These are phyloP conservation scores for Daedaleopsis nitida DNA, from an alignment of 768 basidiomycete genomes.

Conservation along the genomic window DNA sequence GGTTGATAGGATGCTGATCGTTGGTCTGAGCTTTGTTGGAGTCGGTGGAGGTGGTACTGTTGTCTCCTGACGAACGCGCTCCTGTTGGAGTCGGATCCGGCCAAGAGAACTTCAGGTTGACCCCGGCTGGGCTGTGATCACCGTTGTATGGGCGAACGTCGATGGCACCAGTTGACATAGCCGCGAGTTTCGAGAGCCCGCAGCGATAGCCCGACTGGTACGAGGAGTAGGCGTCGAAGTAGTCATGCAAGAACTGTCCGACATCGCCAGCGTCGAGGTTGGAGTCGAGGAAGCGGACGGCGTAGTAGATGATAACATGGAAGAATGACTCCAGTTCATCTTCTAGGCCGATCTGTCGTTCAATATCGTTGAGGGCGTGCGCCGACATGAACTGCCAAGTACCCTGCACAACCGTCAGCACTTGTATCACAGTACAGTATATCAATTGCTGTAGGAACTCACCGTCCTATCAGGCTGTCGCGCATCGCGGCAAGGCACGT, in stretches of 20 bases:
- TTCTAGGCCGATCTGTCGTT: not conserved
- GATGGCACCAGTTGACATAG: not conserved
- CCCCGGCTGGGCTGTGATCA: no score
- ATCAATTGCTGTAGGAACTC: not conserved
- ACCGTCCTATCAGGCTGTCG: constrained; percentile 3
- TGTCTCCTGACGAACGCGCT: not conserved
- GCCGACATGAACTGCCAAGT: constrained; percentile 15
- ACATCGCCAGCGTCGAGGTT: not conserved
- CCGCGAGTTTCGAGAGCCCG: not conserved
- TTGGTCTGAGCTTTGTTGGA: not conserved
- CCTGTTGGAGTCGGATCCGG: not conserved
- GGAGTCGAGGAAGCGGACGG: constrained; percentile 4
- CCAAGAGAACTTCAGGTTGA: not conserved
- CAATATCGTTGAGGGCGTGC: not conserved
- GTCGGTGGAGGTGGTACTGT: not conserved
- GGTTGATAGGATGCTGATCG: not conserved
- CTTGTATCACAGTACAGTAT: not conserved
- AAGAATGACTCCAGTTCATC: constrained; percentile 15
- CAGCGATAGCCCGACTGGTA: not conserved
- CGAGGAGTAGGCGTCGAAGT: not conserved
- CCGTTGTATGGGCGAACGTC: not conserved
- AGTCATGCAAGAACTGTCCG: not conserved
- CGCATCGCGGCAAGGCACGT: not conserved
- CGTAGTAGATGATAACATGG: constrained; percentile 7
- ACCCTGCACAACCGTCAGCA: not conserved